Evolutionary conservation across 192 early-diverging fungal species (phyloP).

Genomic region (Coemansia sp.): DNA sequence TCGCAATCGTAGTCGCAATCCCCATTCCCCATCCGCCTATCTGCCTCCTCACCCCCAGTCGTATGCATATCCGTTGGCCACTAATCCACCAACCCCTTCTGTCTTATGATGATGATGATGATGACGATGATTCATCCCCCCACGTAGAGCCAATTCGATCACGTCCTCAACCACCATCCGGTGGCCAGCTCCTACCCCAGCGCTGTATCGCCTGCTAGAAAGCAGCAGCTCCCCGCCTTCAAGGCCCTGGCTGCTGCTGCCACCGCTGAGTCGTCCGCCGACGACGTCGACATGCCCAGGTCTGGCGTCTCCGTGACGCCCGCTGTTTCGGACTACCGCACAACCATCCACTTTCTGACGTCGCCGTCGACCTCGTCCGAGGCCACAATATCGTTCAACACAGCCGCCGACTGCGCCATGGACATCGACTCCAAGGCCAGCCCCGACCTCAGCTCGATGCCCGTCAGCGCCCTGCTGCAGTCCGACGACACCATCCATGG

Average conservation of each 20-base stretch:
- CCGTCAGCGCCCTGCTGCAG: conserved; percentile 39
- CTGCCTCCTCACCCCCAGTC: neutral
- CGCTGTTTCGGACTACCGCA: conserved; percentile 37
- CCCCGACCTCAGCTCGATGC: conserved; percentile 27
- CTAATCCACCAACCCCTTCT: neutral
- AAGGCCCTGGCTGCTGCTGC: conserved; percentile 1
- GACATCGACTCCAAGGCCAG: conserved; percentile 19
- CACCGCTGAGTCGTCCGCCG: neutral
- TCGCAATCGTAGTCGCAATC: neutral
- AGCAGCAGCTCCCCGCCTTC: conserved; percentile 4
- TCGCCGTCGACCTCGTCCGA: conserved; percentile 36
- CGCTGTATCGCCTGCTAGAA: neutral
- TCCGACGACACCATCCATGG: conserved; percentile 17
- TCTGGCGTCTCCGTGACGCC: neutral
- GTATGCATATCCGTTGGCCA: conserved; percentile 1
- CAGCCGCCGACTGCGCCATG: conserved; percentile 20
- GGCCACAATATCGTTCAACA: conserved; percentile 7
- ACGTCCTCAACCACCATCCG: conserved; percentile 10
- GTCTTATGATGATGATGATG: neutral
- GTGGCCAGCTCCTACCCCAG: conserved; percentile 8
- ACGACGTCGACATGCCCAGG: too few relatives aligned
- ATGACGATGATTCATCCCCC: conserved; percentile 1
- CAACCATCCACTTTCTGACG: conserved; percentile 52
- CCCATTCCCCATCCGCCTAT: neutral
- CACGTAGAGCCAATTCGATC: conserved; percentile 12